These are phyloP conservation scores for Maudiozyma turicensis DNA, from an alignment of 805 yeast genomes.

Conservation along the genomic window DNA sequence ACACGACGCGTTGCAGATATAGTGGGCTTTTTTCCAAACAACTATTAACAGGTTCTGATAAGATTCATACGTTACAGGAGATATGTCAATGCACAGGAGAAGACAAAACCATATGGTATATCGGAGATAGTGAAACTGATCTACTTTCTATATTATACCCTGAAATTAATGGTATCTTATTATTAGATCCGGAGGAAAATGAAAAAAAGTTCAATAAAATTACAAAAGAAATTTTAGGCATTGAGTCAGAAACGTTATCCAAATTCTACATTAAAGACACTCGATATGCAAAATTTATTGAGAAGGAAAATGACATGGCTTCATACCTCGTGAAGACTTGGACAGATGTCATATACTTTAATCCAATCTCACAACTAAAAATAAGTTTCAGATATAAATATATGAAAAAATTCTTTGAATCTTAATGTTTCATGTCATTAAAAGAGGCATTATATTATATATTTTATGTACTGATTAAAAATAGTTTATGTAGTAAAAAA, in stretches of 20 bases:
- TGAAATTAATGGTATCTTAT: conserved; percentile 18
- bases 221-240: conserved; percentile 10
- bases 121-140: conserved; percentile 30
- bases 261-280: neutral
- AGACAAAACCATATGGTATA: conserved; percentile 14
- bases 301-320: conserved; percentile 5
- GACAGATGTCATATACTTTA: conserved; percentile 5
- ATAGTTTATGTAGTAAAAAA: neutral
- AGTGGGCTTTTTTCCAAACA: conserved; percentile 19
- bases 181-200: conserved; percentile 15
- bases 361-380: neutral
- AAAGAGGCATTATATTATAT: conserved; percentile 1
- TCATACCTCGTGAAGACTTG: conserved; percentile 12
- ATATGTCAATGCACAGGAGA: conserved; percentile 4
- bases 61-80: conserved; percentile 4
- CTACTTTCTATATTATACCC: conserved; percentile 21
- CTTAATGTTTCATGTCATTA: conserved; percentile 1
- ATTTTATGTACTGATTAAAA: neutral
- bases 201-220: conserved; percentile 15
- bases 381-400: neutral
- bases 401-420: neutral
- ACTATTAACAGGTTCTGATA: conserved; percentile 23
- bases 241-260: conserved; percentile 1
- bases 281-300: conserved; percentile 4
- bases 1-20: conserved; percentile 3